phyloP scores from a whole-genome alignment of 2,329 filamentous ascomycete species.

The Ophiocordyceps camponoti-floridani region DNA sequence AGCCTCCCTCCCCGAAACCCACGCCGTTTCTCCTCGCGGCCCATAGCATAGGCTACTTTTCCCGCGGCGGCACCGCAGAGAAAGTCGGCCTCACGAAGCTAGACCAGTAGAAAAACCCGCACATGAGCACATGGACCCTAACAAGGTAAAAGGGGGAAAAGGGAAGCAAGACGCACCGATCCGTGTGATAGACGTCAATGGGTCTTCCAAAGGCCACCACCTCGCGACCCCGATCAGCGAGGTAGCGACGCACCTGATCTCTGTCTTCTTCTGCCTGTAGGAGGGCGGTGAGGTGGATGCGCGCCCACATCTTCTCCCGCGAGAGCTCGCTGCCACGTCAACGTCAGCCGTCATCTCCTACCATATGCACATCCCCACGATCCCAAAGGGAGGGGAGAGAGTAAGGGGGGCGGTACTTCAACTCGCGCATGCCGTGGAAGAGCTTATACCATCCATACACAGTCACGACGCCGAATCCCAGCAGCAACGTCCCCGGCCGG shows the following conservation, averaged over 20 bases:
- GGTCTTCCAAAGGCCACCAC: constrained; percentile 76
- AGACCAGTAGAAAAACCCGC: constrained; percentile 1
- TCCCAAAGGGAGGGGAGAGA: background rate
- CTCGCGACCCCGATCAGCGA: constrained; percentile 77
- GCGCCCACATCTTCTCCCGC: constrained; percentile 95
- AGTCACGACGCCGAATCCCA: constrained; percentile 64
- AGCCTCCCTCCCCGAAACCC: too few relatives aligned
- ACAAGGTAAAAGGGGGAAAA: constrained; percentile 1
- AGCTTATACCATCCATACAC: constrained; percentile 81
- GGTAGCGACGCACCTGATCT: constrained; percentile 74
- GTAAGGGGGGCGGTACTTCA: constrained; percentile 46
- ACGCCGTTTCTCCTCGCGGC: too few relatives aligned
- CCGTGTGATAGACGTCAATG: constrained; percentile 71
- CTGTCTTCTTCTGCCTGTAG: constrained; percentile 95
- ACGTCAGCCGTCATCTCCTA: too few relatives aligned
- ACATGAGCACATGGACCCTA: background rate
- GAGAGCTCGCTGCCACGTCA: constrained; percentile 54
- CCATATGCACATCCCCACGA: too few relatives aligned
- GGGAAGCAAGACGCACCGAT: constrained; percentile 44
- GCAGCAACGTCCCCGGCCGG: constrained; percentile 61
- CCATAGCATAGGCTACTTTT: too few relatives aligned
- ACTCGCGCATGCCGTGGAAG: constrained; percentile 69
- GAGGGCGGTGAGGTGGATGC: constrained; percentile 84
- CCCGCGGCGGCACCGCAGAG: constrained; percentile 42
- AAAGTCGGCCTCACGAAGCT: constrained; percentile 74